Evolutionary conservation across 805 yeast genomes (phyloP).

Genomic region (Kodamaea restingae): DNA sequence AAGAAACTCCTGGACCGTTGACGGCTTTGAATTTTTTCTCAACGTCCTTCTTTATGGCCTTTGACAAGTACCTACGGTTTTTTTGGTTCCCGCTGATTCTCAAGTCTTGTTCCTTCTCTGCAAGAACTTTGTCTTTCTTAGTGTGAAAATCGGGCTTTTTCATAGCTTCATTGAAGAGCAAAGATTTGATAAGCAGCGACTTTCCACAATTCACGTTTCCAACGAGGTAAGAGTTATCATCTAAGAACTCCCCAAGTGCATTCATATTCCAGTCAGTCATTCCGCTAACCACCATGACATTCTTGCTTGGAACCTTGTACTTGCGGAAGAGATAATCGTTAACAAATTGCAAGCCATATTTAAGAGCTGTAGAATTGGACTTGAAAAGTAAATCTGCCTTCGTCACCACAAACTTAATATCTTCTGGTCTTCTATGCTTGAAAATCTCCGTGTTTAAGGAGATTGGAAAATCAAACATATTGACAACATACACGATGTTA

Average conservation of each 20-base stretch:
- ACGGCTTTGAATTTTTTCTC: conserved; percentile 20
- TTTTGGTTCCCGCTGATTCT: conserved; percentile 11
- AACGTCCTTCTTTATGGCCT: conserved; percentile 8
- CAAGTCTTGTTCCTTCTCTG: conserved; percentile 17
- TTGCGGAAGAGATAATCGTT: conserved; percentile 31
- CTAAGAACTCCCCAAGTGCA: conserved; percentile 34
- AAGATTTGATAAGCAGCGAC: conserved; percentile 51
- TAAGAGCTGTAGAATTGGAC: conserved; percentile 21
- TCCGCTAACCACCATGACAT: conserved; percentile 50
- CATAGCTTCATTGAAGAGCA: conserved; percentile 25
- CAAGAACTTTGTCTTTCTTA: conserved; percentile 10
- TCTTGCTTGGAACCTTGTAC: conserved; percentile 30
- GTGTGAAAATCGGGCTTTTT: conserved; percentile 5
- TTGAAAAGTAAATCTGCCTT: conserved; percentile 43
- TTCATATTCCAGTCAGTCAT: conserved; percentile 49
- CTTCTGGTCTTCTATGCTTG: conserved; percentile 28
- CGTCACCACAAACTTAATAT: conserved; percentile 38
- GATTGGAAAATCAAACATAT: conserved; percentile 71
- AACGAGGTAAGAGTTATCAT: conserved; percentile 45
- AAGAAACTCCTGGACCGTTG: conserved; percentile 45
- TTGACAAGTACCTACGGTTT: conserved; percentile 5
- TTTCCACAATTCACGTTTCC: conserved; percentile 74
- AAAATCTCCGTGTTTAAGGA: conserved; percentile 40
- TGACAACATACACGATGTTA: conserved; percentile 55
- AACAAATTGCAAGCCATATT: conserved; percentile 27